phyloP scores from a whole-genome alignment of 192 early-diverging fungal species.

The Rhizophlyctis rosea region DNA sequence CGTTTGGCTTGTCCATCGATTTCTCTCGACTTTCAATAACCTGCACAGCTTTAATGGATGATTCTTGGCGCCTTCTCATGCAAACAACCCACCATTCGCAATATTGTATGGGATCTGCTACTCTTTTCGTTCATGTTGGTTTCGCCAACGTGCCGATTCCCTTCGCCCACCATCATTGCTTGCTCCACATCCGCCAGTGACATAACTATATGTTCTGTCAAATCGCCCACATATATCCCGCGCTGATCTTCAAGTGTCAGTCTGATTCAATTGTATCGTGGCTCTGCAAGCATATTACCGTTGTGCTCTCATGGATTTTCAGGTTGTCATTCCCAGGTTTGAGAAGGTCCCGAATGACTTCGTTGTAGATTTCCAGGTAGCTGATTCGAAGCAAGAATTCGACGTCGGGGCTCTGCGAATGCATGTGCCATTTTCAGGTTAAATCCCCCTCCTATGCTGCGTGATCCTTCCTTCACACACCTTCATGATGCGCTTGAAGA shows the following conservation, averaged over 20 bases:
- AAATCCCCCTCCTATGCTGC: slow-evolving; percentile 46
- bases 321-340: slow-evolving; percentile 76
- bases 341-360: slow-evolving; percentile 82
- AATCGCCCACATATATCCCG: slow-evolving; percentile 44
- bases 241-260: slow-evolving; percentile 17
- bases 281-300: slow-evolving; percentile 11
- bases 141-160: slow-evolving; percentile 79
- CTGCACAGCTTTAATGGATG: slow-evolving; percentile 21
- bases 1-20: background rate
- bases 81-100: slow-evolving; percentile 62
- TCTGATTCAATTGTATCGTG: background rate
- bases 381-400: slow-evolving; percentile 91
- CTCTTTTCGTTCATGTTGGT: slow-evolving; percentile 93
- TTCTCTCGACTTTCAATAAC: slow-evolving; percentile 77
- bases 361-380: slow-evolving; percentile 92
- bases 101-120: slow-evolving; percentile 93
- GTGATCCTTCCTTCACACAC: no score
- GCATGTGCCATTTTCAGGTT: background rate
- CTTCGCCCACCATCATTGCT: slow-evolving; percentile 42
- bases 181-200: slow-evolving; percentile 38
- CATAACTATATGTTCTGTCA: slow-evolving; percentile 51
- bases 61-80: background rate
- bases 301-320: slow-evolving; percentile 79
- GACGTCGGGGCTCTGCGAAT: slow-evolving; percentile 50
- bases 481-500: slow-evolving; percentile 50